A percentile compares a stretch with the other conserved stretches of the same genome.
phyloP scores from a whole-genome alignment of 2,329 filamentous ascomycete genomes.

The Nothopassalora personata region DNA sequence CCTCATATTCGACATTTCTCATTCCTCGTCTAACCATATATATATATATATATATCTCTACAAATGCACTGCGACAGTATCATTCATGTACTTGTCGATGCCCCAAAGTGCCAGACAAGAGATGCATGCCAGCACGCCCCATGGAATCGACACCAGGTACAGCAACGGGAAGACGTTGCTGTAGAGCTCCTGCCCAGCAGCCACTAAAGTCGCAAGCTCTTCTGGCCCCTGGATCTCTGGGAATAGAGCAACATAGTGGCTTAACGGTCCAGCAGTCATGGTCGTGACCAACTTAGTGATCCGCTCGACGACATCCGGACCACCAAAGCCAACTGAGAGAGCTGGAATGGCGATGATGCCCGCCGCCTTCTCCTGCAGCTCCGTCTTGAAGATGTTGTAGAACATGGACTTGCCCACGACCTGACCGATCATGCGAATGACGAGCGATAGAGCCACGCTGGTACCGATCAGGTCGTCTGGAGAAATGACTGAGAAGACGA shows the following conservation, averaged over 20 bases:
- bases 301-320: neutral
- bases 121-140: conserved; percentile 13
- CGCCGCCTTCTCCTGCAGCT: conserved; percentile 45
- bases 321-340: conserved; percentile 6
- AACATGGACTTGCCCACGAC: conserved; percentile 46
- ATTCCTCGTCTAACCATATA: neutral
- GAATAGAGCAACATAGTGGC: conserved; percentile 14
- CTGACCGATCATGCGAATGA: conserved; percentile 61
- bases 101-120: conserved; percentile 16
- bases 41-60: too few species aligned
- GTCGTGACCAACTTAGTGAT: conserved; percentile 12
- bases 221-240: conserved; percentile 13
- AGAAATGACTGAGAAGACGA: conserved; percentile 63
- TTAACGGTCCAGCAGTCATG: conserved; percentile 15
- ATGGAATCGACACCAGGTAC: conserved; percentile 18
- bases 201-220: conserved; percentile 5
- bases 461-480: conserved; percentile 65
- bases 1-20: neutral
- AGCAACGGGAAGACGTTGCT: conserved; percentile 18
- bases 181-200: conserved; percentile 19
- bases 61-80: conserved; percentile 12
- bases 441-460: conserved; percentile 59
- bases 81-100: conserved; percentile 16
- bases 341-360: conserved; percentile 39
- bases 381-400: conserved; percentile 48